Evolutionary conservation across 495 filamentous ascomycete genomes (phyloP).

Genomic region (Haplographium delicatum): DNA sequence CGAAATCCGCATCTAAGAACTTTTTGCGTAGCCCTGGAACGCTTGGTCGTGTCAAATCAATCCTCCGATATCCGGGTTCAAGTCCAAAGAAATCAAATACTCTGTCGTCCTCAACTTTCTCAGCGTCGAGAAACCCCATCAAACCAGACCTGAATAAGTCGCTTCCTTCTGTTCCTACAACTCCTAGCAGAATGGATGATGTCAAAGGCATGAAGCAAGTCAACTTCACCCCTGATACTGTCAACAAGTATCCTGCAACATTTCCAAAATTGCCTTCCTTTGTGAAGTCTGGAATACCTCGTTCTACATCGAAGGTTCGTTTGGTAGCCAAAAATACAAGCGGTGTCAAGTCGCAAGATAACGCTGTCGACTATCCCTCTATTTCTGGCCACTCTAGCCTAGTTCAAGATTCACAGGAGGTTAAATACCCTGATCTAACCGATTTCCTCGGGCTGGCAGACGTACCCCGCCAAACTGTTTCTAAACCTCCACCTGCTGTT

Average conservation of each 20-base stretch:
- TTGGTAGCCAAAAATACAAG: slow-evolving; percentile 15
- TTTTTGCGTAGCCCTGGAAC: slow-evolving; percentile 26
- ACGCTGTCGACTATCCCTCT: slow-evolving; percentile 36
- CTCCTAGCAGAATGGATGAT: slow-evolving; percentile 35
- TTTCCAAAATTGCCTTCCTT: slow-evolving; percentile 43
- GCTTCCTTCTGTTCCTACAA: slow-evolving; percentile 40
- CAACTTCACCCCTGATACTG: slow-evolving; percentile 41
- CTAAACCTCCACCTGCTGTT: slow-evolving; percentile 24
- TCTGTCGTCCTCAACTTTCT: slow-evolving; percentile 23
- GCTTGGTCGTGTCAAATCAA: slow-evolving; percentile 45
- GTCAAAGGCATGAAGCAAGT: slow-evolving; percentile 22
- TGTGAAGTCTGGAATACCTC: slow-evolving; percentile 40
- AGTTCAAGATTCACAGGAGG: slow-evolving; percentile 26
- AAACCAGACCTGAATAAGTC: slow-evolving; percentile 37
- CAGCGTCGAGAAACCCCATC: slow-evolving; percentile 38
- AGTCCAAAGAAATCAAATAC: slow-evolving; percentile 33
- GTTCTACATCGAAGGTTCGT: slow-evolving; percentile 30
- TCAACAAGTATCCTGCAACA: slow-evolving; percentile 29
- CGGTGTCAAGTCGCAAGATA: background rate
- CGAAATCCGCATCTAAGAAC: slow-evolving; percentile 10
- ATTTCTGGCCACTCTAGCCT: slow-evolving; percentile 33
- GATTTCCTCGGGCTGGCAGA: slow-evolving; percentile 23
- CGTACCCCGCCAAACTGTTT: slow-evolving; percentile 4
- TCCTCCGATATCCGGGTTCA: slow-evolving; percentile 37
- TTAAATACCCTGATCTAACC: slow-evolving; percentile 26